Evolutionary conservation across 2,329 filamentous ascomycete species (phyloP).

Genomic region (Hortaea sp.): DNA sequence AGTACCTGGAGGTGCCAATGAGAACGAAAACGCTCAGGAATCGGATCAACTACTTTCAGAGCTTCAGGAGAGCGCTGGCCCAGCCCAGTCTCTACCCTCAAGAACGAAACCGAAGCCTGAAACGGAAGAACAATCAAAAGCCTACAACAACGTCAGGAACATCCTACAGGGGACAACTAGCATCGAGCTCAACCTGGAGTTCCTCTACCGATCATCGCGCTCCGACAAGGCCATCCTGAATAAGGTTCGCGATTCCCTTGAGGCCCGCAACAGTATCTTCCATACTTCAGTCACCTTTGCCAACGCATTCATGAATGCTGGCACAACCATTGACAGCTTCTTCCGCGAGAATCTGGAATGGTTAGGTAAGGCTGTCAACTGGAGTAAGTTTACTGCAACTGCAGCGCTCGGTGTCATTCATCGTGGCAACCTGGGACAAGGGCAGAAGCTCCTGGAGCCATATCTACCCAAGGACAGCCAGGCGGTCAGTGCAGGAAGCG

Average conservation of each 20-base stretch:
- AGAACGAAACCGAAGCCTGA: slow-evolving; percentile 34
- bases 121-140: slow-evolving; percentile 42
- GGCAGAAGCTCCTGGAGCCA: slow-evolving; percentile 83
- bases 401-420: slow-evolving; percentile 95
- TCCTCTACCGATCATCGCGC: slow-evolving; percentile 90
- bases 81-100: slow-evolving; percentile 36
- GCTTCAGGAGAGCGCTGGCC: slow-evolving; percentile 44
- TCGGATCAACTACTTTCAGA: slow-evolving; percentile 49
- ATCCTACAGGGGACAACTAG: slow-evolving; percentile 83
- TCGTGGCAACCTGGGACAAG: slow-evolving; percentile 86
- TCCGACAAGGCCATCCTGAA: slow-evolving; percentile 87
- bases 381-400: slow-evolving; percentile 98
- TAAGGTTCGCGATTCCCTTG: slow-evolving; percentile 90
- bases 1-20: slow-evolving; percentile 21
- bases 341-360: slow-evolving; percentile 97
- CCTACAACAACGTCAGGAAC: slow-evolving; percentile 46
- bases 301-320: slow-evolving; percentile 98
- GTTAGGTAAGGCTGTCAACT: slow-evolving; percentile 97
- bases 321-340: slow-evolving; percentile 95
- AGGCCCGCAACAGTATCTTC: slow-evolving; percentile 96
- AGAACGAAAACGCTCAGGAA: slow-evolving; percentile 43
- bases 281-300: slow-evolving; percentile 95
- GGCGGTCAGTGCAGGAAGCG: slow-evolving; percentile 63
- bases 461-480: slow-evolving; percentile 75
- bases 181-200: slow-evolving; percentile 90